Conservation (phyloP, 106 monocot species). For the Dioscorea zingiberensis region DNA sequence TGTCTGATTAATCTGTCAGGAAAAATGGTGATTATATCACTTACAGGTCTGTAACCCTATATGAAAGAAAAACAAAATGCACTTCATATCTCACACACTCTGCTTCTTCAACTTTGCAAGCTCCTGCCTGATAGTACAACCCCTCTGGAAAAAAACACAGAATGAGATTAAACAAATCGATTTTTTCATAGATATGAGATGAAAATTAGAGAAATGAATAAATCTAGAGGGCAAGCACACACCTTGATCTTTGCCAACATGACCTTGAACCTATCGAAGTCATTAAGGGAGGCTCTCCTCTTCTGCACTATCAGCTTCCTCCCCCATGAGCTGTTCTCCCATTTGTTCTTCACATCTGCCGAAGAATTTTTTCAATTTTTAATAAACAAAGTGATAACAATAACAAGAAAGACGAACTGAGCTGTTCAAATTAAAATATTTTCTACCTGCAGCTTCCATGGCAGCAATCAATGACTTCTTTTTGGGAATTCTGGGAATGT, state of each 20-base stretch:
- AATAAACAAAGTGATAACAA: too few species aligned
- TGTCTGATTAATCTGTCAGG: background rate
- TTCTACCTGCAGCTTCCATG: slow-evolving; percentile 75
- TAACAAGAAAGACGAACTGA: too few species aligned
- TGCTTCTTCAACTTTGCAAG: slow-evolving; percentile 57
- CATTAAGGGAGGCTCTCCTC: slow-evolving; percentile 68
- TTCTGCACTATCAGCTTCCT: slow-evolving; percentile 89
- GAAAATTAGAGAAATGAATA: background rate
- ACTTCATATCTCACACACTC: background rate
- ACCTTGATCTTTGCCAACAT: slow-evolving; percentile 91
- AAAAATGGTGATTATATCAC: background rate
- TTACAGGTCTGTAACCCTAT: background rate
- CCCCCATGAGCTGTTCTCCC: slow-evolving; percentile 87
- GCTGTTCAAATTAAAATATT: background rate
- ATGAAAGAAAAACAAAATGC: background rate
- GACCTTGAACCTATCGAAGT: slow-evolving; percentile 82
- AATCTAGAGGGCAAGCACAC: background rate
- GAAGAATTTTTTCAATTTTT: background rate
- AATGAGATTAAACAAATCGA: background rate
- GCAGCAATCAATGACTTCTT: slow-evolving; percentile 75
- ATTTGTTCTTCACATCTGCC: slow-evolving; percentile 80
- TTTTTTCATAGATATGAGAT: background rate
- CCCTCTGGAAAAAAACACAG: slow-evolving; percentile 24
- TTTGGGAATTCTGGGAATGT: slow-evolving; percentile 69
- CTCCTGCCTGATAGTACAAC: slow-evolving; percentile 48